phyloP scores from a whole-genome alignment of 768 basidiomycete genomes.

The Fomitopsis serialis region DNA sequence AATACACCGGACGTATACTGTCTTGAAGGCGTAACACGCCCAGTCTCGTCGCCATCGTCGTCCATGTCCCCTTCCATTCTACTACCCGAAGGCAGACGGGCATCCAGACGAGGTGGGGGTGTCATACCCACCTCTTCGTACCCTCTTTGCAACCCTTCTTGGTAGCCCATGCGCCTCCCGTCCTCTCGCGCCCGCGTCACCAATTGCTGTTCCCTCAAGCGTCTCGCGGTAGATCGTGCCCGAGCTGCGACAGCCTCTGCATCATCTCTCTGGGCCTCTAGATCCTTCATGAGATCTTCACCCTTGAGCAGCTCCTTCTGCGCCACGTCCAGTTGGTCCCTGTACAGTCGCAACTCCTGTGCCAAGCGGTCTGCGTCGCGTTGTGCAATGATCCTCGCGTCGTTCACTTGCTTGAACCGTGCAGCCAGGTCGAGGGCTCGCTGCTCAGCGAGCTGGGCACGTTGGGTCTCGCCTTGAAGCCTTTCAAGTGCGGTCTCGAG shows the following conservation, averaged over 20 bases:
- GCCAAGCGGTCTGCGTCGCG: conserved; percentile 30
- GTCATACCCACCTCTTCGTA: conserved; percentile 15
- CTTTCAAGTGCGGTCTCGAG: conserved; percentile 24
- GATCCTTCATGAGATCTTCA: conserved; percentile 36
- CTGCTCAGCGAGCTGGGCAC: conserved; percentile 39
- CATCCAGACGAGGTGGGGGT: neutral
- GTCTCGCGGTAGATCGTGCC: conserved; percentile 39
- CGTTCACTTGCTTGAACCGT: conserved; percentile 35
- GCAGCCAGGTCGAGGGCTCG: conserved; percentile 42
- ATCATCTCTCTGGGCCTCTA: conserved; percentile 36
- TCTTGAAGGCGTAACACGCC: conserved; percentile 4
- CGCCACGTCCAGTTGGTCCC: conserved; percentile 39
- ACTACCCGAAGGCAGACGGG: neutral
- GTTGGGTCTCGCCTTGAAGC: conserved; percentile 35
- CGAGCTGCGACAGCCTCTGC: conserved; percentile 42
- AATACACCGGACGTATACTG: conserved; percentile 4
- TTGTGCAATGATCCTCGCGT: conserved; percentile 33
- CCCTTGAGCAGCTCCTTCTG: conserved; percentile 39
- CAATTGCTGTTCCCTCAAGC: conserved; percentile 36
- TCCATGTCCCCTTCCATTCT: neutral
- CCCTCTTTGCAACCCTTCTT: conserved; percentile 31
- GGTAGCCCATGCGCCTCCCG: conserved; percentile 35
- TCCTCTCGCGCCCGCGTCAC: conserved; percentile 39
- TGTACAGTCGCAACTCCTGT: conserved; percentile 42
- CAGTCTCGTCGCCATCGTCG: neutral